Conservation (phyloP, 805 yeast genomes). For the Lipomyces chichibuensis region DNA sequence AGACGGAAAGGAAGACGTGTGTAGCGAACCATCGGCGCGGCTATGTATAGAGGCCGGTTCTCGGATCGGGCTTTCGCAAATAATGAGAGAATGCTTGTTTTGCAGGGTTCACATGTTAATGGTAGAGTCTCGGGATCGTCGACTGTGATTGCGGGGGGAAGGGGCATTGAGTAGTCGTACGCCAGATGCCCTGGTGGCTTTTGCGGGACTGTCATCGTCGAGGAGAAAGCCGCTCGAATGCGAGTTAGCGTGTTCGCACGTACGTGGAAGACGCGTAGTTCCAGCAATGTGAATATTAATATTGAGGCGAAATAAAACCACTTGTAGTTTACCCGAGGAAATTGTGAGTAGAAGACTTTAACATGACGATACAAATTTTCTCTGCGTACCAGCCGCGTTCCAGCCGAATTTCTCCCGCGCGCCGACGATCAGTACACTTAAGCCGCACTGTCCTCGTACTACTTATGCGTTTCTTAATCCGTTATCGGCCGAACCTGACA, state of each 20-base stretch:
- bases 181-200: neutral
- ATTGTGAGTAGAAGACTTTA: too few relatives aligned
- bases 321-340: neutral
- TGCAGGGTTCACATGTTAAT: constrained; percentile 1
- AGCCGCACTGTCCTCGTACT: too few relatives aligned
- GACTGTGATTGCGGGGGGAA: constrained; percentile 7
- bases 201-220: neutral
- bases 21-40: constrained; percentile 98
- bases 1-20: constrained; percentile 91
- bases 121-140: constrained; percentile 1
- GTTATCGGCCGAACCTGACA: too few relatives aligned
- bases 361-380: too few relatives aligned
- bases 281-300: neutral
- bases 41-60: constrained; percentile 60
- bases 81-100: constrained; percentile 3
- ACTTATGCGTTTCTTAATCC: too few relatives aligned
- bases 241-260: neutral
- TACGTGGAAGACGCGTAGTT: neutral
- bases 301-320: neutral
- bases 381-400: too few relatives aligned
- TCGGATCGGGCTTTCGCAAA: constrained; percentile 19
- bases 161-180: neutral
- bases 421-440: too few relatives aligned
- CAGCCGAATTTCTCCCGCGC: constrained; percentile 77
- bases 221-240: neutral